Evolutionary conservation across 2,329 filamentous ascomycete genomes (phyloP).

Genomic region (Aspergillus texensis): DNA sequence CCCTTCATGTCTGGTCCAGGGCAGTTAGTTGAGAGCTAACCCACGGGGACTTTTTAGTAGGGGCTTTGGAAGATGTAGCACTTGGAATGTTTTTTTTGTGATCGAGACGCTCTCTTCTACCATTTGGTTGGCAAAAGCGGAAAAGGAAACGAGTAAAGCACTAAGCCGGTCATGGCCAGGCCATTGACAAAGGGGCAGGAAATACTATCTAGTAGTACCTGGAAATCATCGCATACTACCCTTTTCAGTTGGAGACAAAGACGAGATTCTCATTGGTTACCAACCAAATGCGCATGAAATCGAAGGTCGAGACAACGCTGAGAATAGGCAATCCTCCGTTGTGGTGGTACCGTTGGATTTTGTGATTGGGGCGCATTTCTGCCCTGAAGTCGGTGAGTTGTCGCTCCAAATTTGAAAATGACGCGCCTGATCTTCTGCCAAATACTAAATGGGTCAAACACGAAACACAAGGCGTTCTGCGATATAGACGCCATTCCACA

Average conservation of each 20-base stretch:
- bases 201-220: neutral
- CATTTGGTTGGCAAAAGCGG: neutral
- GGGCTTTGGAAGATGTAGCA: neutral
- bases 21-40: slow-evolving; percentile 6
- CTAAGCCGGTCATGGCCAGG: neutral
- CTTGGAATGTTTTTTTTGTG: neutral
- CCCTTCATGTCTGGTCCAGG: neutral
- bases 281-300: neutral
- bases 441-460: neutral
- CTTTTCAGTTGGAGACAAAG: neutral
- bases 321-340: slow-evolving; percentile 4
- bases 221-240: neutral
- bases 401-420: slow-evolving; percentile 1
- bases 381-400: slow-evolving; percentile 4
- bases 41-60: neutral
- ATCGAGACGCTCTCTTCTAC: neutral
- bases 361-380: neutral
- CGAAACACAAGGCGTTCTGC: slow-evolving; percentile 3
- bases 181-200: neutral
- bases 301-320: neutral
- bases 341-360: neutral
- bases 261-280: neutral
- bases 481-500: slow-evolving; percentile 2
- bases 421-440: slow-evolving; percentile 6
- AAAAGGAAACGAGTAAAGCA: neutral